Base-by-base conservation (phyloP, 257 asterid genomes). In the Penstemon newberryi region DNA sequence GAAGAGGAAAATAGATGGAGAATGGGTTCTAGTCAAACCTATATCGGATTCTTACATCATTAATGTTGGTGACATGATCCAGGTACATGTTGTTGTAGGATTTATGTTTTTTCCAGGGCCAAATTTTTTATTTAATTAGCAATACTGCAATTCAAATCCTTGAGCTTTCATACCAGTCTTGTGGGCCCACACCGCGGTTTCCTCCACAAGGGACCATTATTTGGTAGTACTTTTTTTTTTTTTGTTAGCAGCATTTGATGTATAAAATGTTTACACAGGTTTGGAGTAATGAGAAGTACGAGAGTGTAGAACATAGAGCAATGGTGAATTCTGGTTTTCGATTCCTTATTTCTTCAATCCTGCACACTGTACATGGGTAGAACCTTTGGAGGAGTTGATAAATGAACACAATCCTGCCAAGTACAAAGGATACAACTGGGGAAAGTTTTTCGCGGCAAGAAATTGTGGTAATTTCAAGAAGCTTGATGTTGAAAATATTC, bases 291-390 rank as follows among this genome's bases (percentile, higher is more conserved):
- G 88, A 78, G 69, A 81, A 69, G 73, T 89, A 86, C 49, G 89
- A 83, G 46, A 89, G 96, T 39, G 96, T 89, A 71, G 96, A 89
- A 76, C 95, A 87, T 60, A 82, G 96, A 47, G 95, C 80, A 65
- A 73, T 66, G 61, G 87, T 85, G 61, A 87, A 87, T 66, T 54
- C 82, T 5, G 73, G 67, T 77, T 75, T 67, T 89, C 92, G 3
- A 74, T 83, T 65, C 96, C 96, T 0, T 87, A 82, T 73, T 90
- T 87, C 74, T 25, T 90, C 47, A 85, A 85, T 64, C 93, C 95
- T 44, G 73, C 93, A 0, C 88, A 77, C 61, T 46, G 73, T 42
- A 61, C 84, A 6, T 78, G 84, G 90, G 79, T 90, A 62, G 83
- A 72, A 75, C 95, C 95, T 3, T 72, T 86, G 18, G 63, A 83